A percentile compares a stretch with the other conserved stretches of the same genome.
phyloP scores from a whole-genome alignment of 106 monocot species.

The Cymbidium sinense region DNA sequence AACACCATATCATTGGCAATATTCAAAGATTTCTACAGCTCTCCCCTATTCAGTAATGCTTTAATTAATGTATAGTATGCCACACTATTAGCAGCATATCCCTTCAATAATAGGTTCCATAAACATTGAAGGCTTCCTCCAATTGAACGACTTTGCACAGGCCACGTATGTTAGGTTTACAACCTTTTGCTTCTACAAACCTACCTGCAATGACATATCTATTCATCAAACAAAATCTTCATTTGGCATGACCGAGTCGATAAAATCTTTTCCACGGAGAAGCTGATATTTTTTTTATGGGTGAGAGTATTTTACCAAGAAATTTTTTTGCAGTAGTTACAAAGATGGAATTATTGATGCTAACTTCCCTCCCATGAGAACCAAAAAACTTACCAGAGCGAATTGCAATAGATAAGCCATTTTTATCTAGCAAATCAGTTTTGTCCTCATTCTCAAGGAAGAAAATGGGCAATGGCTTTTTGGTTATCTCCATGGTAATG shows the following conservation, averaged over 20 bases:
- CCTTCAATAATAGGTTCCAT: too few relatives aligned
- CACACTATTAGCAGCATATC: too few relatives aligned
- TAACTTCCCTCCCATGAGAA: constrained; percentile 54
- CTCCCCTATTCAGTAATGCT: too few relatives aligned
- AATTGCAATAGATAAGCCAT: constrained; percentile 49
- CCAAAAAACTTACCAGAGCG: constrained; percentile 52
- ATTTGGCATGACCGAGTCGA: constrained; percentile 38
- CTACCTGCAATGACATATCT: too few relatives aligned
- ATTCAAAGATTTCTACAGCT: too few relatives aligned
- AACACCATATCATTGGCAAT: too few relatives aligned
- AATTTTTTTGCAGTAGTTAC: constrained; percentile 28
- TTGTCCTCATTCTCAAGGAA: constrained; percentile 80
- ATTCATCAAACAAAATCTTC: constrained; percentile 50
- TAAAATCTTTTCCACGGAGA: constrained; percentile 66
- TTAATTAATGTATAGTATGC: too few relatives aligned
- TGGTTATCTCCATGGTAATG: constrained; percentile 55
- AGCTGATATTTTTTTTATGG: constrained; percentile 22
- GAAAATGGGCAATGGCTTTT: constrained; percentile 56
- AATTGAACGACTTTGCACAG: too few relatives aligned
- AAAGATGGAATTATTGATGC: constrained; percentile 49
- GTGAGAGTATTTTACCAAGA: constrained; percentile 4
- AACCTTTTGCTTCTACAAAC: too few relatives aligned
- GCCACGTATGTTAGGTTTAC: too few relatives aligned
- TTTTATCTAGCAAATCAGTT: constrained; percentile 63
- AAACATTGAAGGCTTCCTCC: too few relatives aligned